phyloP scores from a whole-genome alignment of 1,139 yeast species.

The Candida buenavistaensis region DNA sequence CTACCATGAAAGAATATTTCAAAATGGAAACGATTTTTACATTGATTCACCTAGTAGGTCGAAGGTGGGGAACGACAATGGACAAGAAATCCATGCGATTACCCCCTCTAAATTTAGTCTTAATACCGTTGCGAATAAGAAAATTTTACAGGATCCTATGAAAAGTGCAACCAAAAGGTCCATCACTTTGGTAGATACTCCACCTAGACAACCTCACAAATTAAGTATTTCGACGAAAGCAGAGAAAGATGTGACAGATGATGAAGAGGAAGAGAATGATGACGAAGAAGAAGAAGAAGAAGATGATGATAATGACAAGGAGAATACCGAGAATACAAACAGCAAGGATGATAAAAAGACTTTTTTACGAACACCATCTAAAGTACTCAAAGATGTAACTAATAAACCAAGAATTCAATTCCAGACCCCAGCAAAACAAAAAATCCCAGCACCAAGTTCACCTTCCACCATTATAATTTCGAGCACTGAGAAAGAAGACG shows the following conservation, averaged over 20 bases:
- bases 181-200: slow-evolving; percentile 41
- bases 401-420: slow-evolving; percentile 22
- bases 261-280: slow-evolving; percentile 4
- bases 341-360: slow-evolving; percentile 1
- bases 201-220: slow-evolving; percentile 41
- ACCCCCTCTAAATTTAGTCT: slow-evolving; percentile 45
- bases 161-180: slow-evolving; percentile 35
- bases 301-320: slow-evolving; percentile 6
- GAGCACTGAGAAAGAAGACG: slow-evolving; percentile 14
- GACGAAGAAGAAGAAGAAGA: slow-evolving; percentile 4
- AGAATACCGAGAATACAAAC: slow-evolving; percentile 2
- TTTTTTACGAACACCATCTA: slow-evolving; percentile 34
- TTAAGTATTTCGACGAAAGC: slow-evolving; percentile 25
- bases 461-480: slow-evolving; percentile 37
- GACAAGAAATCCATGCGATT: slow-evolving; percentile 36
- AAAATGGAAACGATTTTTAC: slow-evolving; percentile 48
- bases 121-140: slow-evolving; percentile 15
- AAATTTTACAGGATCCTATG: slow-evolving; percentile 13
- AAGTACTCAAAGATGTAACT: slow-evolving; percentile 27
- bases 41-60: slow-evolving; percentile 45
- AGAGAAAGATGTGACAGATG: slow-evolving; percentile 17
- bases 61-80: neutral
- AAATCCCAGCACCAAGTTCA: slow-evolving; percentile 23
- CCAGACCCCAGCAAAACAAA: slow-evolving; percentile 26
- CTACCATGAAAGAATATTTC: slow-evolving; percentile 44